Conservation (phyloP, 306 rosid genomes). For the Sesbania bispinosa region DNA sequence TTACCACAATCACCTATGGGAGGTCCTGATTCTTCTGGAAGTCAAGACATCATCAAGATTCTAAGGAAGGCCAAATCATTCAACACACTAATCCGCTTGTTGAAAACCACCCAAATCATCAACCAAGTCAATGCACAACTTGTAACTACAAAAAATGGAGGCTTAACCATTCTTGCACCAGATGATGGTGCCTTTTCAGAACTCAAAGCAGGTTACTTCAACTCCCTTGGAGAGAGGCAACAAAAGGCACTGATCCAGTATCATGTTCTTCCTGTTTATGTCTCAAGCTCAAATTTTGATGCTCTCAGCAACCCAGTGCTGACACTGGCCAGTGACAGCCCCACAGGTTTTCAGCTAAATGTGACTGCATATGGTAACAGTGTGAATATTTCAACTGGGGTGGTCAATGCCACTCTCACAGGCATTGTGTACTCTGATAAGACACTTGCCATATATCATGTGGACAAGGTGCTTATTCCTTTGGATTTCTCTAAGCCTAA, state of each 20-base stretch:
- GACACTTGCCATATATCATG: conserved; percentile 57
- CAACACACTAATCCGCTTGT: conserved; percentile 48
- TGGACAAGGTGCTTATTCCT: conserved; percentile 55
- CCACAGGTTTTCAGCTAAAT: conserved; percentile 42
- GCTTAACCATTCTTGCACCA: conserved; percentile 53
- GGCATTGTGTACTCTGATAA: conserved; percentile 59
- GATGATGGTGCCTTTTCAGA: conserved; percentile 51
- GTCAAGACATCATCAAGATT: conserved; percentile 48
- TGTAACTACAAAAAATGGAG: conserved; percentile 40
- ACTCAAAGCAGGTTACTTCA: conserved; percentile 59
- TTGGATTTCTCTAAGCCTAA: conserved; percentile 46
- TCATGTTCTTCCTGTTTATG: conserved; percentile 49
- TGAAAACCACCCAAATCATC: conserved; percentile 56
- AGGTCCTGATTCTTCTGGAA: conserved; percentile 27
- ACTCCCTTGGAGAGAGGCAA: conserved; percentile 42
- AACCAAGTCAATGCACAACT: conserved; percentile 55
- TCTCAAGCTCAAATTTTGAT: conserved; percentile 56
- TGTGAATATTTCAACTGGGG: conserved; percentile 58
- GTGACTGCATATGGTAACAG: conserved; percentile 58
- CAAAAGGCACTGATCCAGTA: conserved; percentile 52
- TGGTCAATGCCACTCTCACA: conserved; percentile 44
- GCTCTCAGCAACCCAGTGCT: conserved; percentile 55
- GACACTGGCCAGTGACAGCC: conserved; percentile 52
- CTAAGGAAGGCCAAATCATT: conserved; percentile 53
- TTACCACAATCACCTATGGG: conserved; percentile 28